phyloP scores from a whole-genome alignment of 371 early-diverging fungal species.

The Mucor saturninus region DNA sequence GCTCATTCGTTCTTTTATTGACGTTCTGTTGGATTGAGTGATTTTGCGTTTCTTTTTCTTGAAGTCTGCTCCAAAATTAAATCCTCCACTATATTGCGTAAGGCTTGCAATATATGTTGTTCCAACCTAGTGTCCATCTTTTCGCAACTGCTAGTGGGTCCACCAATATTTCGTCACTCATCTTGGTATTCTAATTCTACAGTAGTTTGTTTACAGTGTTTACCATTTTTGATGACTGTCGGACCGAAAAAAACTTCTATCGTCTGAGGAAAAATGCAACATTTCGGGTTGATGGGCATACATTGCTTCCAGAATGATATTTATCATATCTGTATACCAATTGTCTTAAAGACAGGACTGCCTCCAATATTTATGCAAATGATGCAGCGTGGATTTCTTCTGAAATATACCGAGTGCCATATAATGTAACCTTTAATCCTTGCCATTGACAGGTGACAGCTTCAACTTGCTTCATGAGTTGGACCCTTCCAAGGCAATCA shows the following conservation, averaged over 20 bases:
- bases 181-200: too few species aligned
- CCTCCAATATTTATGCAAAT: slow-evolving; percentile 20
- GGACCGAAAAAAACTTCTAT: slow-evolving; percentile 4
- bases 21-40: too few species aligned
- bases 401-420: slow-evolving; percentile 20
- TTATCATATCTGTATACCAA: slow-evolving; percentile 20
- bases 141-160: too few species aligned
- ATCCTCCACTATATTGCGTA: too few species aligned
- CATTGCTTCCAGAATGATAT: slow-evolving; percentile 17
- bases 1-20: too few species aligned
- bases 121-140: too few species aligned
- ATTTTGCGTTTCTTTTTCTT: too few species aligned
- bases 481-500: slow-evolving; percentile 16
- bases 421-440: slow-evolving; percentile 15
- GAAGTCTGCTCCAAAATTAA: too few species aligned
- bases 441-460: slow-evolving; percentile 32
- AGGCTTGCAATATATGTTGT: too few species aligned
- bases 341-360: slow-evolving; percentile 24
- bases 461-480: slow-evolving; percentile 24
- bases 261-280: slow-evolving; percentile 7
- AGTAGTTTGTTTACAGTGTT: too few species aligned
- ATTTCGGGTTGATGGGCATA: slow-evolving; percentile 16
- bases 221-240: too few species aligned
- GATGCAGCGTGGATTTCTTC: slow-evolving; percentile 19
- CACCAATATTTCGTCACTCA: too few species aligned